These are phyloP conservation scores for Hanseniaspora lindneri DNA, from an alignment of 805 yeast species.

Conservation along the genomic window DNA sequence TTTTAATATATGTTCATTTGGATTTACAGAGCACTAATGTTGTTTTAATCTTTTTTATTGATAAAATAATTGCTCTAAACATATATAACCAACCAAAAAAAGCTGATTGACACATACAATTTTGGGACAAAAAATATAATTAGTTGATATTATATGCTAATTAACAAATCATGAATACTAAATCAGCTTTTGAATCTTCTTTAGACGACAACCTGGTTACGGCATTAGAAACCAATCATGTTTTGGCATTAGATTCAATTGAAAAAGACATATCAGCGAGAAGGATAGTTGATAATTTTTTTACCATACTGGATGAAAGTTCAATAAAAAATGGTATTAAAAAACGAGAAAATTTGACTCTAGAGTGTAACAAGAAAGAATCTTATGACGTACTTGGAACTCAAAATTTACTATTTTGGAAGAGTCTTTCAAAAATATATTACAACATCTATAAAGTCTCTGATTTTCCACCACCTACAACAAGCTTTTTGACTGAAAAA, in stretches of 20 bases:
- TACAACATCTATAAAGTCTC: slow-evolving; percentile 11
- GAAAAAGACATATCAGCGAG: not conserved
- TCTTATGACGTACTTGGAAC: not conserved
- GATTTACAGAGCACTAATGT: too few relatives aligned
- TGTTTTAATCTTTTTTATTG: too few relatives aligned
- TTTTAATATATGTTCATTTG: too few relatives aligned
- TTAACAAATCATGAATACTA: too few relatives aligned
- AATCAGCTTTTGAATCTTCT: too few relatives aligned
- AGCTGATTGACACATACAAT: too few relatives aligned
- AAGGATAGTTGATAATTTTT: not conserved
- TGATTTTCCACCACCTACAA: slow-evolving; percentile 29
- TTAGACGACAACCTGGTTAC: not conserved
- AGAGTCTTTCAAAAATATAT: not conserved
- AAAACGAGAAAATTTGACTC: not conserved
- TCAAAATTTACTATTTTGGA: slow-evolving; percentile 1
- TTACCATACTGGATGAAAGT: not conserved
- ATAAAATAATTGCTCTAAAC: too few relatives aligned
- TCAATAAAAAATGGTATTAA: not conserved
- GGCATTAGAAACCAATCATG: too few relatives aligned
- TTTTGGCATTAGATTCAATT: not conserved
- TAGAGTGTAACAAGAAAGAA: not conserved
- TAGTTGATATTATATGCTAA: too few relatives aligned
- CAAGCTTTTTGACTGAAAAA: slow-evolving; percentile 35
- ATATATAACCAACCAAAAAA: too few relatives aligned
- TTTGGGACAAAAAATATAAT: too few relatives aligned